These are phyloP conservation scores for Claviceps purpurea DNA, from an alignment of 2,329 filamentous ascomycete genomes.

Conservation along the genomic window DNA sequence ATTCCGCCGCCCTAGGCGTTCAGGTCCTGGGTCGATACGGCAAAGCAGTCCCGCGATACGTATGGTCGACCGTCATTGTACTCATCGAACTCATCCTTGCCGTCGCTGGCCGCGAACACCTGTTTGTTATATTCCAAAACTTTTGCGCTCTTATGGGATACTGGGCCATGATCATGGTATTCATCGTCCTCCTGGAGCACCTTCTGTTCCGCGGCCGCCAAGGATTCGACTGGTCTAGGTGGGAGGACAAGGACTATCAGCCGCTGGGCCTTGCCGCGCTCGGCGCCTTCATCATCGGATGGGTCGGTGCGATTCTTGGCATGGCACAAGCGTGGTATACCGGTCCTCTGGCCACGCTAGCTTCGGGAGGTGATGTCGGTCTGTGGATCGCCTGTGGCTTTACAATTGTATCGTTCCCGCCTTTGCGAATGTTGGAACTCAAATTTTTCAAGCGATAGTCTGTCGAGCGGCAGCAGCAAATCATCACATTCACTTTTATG, in stretches of 20 bases:
- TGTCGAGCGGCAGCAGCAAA: too few relatives aligned
- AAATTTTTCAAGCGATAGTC: constrained; percentile 13
- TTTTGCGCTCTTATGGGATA: constrained; percentile 41
- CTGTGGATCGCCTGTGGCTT: constrained; percentile 52
- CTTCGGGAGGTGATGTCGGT: constrained; percentile 34
- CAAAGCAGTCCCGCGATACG: constrained; percentile 36
- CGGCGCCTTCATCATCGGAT: constrained; percentile 28
- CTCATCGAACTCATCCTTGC: constrained; percentile 42
- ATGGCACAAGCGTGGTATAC: constrained; percentile 47
- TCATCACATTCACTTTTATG: too few relatives aligned
- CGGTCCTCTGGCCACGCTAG: constrained; percentile 42
- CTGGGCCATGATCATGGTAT: constrained; percentile 38
- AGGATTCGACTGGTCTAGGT: constrained; percentile 29
- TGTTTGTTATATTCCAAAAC: constrained; percentile 40
- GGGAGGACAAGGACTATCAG: constrained; percentile 31
- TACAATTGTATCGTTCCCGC: constrained; percentile 30
- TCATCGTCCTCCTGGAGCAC: constrained; percentile 32
- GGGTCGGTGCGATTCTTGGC: constrained; percentile 39
- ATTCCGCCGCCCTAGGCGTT: constrained; percentile 44
- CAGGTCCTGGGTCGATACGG: constrained; percentile 43
- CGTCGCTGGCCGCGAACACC: constrained; percentile 36
- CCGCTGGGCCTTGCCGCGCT: constrained; percentile 31
- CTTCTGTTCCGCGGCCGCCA: constrained; percentile 27
- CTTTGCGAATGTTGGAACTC: constrained; percentile 16
- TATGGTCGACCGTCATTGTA: constrained; percentile 40